Base-by-base conservation (phyloP, 257 asterid species). In the Fraxinus americana region DNA sequence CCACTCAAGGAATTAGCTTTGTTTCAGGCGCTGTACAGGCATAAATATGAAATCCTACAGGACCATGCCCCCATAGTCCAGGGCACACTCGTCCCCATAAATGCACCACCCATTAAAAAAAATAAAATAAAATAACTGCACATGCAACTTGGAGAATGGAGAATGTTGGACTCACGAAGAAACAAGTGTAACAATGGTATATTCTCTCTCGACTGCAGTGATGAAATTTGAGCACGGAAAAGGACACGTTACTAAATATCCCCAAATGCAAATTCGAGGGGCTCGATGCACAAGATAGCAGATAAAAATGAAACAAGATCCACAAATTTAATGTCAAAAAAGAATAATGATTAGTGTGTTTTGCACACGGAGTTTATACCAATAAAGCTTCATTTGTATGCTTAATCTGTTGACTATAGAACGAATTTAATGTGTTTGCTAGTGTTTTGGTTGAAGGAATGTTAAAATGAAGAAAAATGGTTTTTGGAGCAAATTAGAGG, bases 141-240 rank as follows among this genome's bases (percentile, higher is more conserved):
- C 17, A 23, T 72, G 41, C 8, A 65, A 52, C 38, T 72, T 57
- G 78, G 45, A 63, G 50, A 25, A 39, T 57, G 78, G 45, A 63
- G 63, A 25, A 39, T 71, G 41, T 69, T 34, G 61, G 1, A 48
- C 34, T 43, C 39, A 52, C 63, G 14, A 41, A 41, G 14, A 75
- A 61, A 30, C 71, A 50, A 69, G 17, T 57, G 79, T 43, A 61
- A 41, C n/a, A 66, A 35, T 41, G 69, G 11, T 50, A 34, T 19
- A 39, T 29, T 76, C 73, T 72, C 67, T 27, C 41, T 59, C 12
- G 32, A 25, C 71, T 30, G 19, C 34, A 16, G 41, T 38, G 63
- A 45, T 71, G 59, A 72, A 27, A 54, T 29, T 74, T n/a, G 76
- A 75, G 76, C 54, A 68, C 76, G 77, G 50, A 19, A 41, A 34